Evolutionary conservation across 371 early-diverging fungal genomes (phyloP), one percentile per base, ranked within the genome.

Genomic region (Amoeboaphelidium occidentale): DNA sequence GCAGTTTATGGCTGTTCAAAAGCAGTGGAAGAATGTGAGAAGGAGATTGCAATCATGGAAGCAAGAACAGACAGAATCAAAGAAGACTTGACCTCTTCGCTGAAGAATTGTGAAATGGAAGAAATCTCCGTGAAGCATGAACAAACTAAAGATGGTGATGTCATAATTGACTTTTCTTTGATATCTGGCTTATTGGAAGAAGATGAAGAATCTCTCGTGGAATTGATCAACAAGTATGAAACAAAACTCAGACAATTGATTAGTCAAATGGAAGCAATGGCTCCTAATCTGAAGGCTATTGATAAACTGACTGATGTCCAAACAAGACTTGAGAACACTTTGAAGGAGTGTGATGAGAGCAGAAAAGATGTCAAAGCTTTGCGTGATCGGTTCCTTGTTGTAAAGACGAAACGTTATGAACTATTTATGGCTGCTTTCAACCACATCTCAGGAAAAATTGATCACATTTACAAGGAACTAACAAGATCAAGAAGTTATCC

Each of bases 381-480:
- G 28, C 21, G 23, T 50, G 51, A 51, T 54, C 42, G 6, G 20
- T 39, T 39, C 0, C 17, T 20, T 27, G 46, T 27, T 17, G 3
- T 43, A 14, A 13, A 43, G 52, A 13, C 20, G 27, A 27, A 14
- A 46, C 51, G 89, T 63, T 73, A 74, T 55, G 63, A 76, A 26
- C 56, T 63, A 2, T 99, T 99, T 61, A 69, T 74, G 49, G 68
- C 65, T 26, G 92, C 94, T n/a, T 98, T 79, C 67, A 73, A 70
- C 43, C 89, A 89, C 55, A 80, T 99, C 46, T 70, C 79, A 17
- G 76, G 76, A 42, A 68, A 73, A 43, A 92, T 98, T 57, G 89
- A 88, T 61, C 70, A 66, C 45, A 79, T 97, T 12, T 99, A 99
- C 68, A 92, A 93, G 59, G 78, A 86, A 43, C 69, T 99, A 14